phyloP scores from a whole-genome alignment of 208 protist species.

The Leishmania mexicana region DNA sequence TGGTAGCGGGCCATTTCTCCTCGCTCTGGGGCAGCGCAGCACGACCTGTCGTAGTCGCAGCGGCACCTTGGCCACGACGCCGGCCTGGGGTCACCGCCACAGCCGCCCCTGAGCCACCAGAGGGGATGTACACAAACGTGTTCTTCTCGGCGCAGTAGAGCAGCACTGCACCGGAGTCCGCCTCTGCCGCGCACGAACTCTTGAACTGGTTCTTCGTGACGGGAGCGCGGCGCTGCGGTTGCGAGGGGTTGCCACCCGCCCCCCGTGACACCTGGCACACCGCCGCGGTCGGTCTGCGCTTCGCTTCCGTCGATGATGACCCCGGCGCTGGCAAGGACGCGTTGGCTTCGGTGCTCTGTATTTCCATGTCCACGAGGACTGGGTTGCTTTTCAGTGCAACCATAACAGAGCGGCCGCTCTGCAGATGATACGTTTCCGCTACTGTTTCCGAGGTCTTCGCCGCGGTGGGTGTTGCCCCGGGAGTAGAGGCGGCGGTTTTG shows the following conservation, averaged over 20 bases:
- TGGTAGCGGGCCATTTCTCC: neutral
- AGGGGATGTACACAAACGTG: slow-evolving; percentile 48
- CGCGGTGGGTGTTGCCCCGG: neutral
- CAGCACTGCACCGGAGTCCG: slow-evolving; percentile 37
- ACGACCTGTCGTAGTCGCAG: neutral
- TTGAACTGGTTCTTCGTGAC: slow-evolving; percentile 61
- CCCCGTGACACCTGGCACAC: slow-evolving; percentile 22
- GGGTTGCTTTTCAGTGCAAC: slow-evolving; percentile 22
- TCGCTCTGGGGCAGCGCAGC: neutral
- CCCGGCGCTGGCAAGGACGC: neutral
- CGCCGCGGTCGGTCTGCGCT: slow-evolving; percentile 4
- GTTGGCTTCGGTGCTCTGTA: neutral
- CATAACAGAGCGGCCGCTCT: slow-evolving; percentile 3
- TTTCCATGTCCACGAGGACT: slow-evolving; percentile 15
- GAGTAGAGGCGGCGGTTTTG: neutral
- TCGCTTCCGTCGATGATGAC: neutral
- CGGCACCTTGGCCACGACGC: neutral
- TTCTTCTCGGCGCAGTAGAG: slow-evolving; percentile 60
- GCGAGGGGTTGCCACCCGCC: slow-evolving; percentile 1
- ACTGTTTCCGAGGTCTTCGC: neutral
- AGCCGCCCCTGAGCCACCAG: slow-evolving; percentile 4
- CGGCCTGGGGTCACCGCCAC: neutral
- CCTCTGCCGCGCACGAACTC: slow-evolving; percentile 49
- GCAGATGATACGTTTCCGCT: slow-evolving; percentile 2
- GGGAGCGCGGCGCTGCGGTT: slow-evolving; percentile 25